A percentile compares a stretch with the other conserved stretches of the same genome.
These are phyloP conservation scores for Pleurotus pulmonarius DNA, from an alignment of 768 basidiomycete genomes.

Conservation along the genomic window DNA sequence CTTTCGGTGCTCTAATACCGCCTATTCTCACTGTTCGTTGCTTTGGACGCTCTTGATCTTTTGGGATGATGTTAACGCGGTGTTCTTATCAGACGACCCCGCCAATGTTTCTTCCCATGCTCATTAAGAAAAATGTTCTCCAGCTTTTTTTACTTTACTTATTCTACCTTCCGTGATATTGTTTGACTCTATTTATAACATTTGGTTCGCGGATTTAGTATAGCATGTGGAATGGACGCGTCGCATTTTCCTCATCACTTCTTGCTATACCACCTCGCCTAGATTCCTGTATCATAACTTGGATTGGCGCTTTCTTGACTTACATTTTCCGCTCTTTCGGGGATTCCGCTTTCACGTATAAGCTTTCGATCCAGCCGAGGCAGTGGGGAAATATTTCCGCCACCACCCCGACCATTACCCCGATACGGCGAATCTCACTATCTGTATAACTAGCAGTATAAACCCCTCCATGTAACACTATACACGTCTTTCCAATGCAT, in stretches of 20 bases:
- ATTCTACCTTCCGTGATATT: not conserved
- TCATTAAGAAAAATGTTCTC: not conserved
- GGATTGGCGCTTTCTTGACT: not conserved
- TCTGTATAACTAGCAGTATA: not conserved
- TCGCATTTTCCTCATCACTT: not conserved
- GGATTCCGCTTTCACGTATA: not conserved
- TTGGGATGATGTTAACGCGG: not conserved
- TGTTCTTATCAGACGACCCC: not conserved
- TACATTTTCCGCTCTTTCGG: not conserved
- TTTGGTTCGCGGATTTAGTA: not conserved
- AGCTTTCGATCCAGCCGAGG: no score
- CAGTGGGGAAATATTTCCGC: no score
- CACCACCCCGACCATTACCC: no score
- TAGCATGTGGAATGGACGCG: not conserved
- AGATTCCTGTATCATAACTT: constrained; percentile 9
- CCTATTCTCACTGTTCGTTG: not conserved
- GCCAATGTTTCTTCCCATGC: not conserved
- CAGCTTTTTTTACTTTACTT: not conserved
- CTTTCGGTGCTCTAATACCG: not conserved
- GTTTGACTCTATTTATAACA: not conserved
- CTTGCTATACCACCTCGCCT: not conserved
- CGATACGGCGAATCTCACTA: not conserved
- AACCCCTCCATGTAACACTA: no score
- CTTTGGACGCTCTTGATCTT: not conserved
- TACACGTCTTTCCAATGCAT: no score